Evolutionary conservation across 2,329 filamentous ascomycete genomes (phyloP), one percentile per base, ranked within the genome.

Genomic region (Chaetomium sp.): DNA sequence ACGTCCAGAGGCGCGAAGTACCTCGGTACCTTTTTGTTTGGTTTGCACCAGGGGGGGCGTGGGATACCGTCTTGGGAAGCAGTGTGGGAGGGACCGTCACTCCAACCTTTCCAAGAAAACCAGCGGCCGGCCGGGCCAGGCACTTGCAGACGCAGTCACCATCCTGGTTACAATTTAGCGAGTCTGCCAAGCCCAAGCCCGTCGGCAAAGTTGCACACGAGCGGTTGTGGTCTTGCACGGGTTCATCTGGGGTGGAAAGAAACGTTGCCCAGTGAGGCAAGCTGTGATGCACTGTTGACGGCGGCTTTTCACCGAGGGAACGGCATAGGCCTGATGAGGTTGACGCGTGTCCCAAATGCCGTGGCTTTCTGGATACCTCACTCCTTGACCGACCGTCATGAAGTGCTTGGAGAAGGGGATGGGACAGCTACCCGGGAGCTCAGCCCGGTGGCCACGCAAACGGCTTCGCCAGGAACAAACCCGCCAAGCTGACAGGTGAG

Each of bases 71-170:
- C 47, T 65, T 68, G 62, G 66, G 67, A 59, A 66, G 57, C 59
- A 21, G 57, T 62, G 65, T 63, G 68, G 68, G 64, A 67, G 49
- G 58, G 63, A 33, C 60, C 59, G 47, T 66, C 63, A 64, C 68
- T 67, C 67, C 68, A 65, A 66, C 47, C 57, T 56, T 62, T 65
- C 16, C 38, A 42, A 42, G 38, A 6, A 66, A 54, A 68, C 66
- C 65, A 68, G 62, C 56, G 49, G 62, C 3, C 65, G 61, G 58
- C 65, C 57, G 64, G 68, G 68, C 66, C 66, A 70, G 69, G 67
- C 68, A 70, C 68, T 70, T 70, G 68, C 68, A 68, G 50, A 47
- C 35, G 51, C 62, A 60, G 35, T 55, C 35, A 31, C 47, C 53
- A 62, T 57, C 61, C 64, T 49, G 54, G 57, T 56, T 63, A 27